Evolutionary conservation across 345 rosid genomes (phyloP).

Genomic region (Salix exigua): DNA sequence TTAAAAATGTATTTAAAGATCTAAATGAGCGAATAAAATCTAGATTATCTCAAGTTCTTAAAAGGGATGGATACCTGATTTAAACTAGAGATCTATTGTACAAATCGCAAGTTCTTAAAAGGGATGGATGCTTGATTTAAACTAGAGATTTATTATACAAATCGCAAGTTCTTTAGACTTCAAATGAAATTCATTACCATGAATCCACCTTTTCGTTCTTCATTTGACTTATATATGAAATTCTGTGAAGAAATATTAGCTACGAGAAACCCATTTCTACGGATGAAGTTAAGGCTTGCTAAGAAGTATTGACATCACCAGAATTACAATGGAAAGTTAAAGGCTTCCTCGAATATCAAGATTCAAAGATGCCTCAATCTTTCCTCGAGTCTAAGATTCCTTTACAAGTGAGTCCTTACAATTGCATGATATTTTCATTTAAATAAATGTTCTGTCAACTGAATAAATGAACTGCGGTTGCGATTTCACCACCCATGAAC

Average conservation of each 20-base stretch:
- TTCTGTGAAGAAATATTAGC: not conserved
- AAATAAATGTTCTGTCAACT: not conserved
- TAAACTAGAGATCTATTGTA: too few species aligned
- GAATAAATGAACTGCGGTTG: not conserved
- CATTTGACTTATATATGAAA: not conserved
- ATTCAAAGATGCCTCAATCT: not conserved
- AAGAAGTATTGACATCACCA: not conserved
- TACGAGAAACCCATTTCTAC: not conserved
- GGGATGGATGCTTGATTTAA: rapidly evolving
- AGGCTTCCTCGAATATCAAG: not conserved
- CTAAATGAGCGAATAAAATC: too few species aligned
- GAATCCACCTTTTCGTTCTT: not conserved
- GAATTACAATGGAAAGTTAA: not conserved
- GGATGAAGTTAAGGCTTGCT: not conserved
- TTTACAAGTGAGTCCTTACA: not conserved
- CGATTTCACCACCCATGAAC: not conserved
- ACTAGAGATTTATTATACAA: too few species aligned
- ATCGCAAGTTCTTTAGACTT: too few species aligned
- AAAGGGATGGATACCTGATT: rapidly evolving
- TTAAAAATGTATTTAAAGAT: too few species aligned
- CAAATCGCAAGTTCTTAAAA: rapidly evolving
- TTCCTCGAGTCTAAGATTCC: not conserved
- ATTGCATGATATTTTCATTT: not conserved
- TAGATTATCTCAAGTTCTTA: too few species aligned
- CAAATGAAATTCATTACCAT: not conserved